A percentile compares a stretch with the other conserved stretches of the same genome.
These are phyloP conservation scores for Phytophthora sp. DNA, from an alignment of 352 stramenopile genomes.

Conservation along the genomic window DNA sequence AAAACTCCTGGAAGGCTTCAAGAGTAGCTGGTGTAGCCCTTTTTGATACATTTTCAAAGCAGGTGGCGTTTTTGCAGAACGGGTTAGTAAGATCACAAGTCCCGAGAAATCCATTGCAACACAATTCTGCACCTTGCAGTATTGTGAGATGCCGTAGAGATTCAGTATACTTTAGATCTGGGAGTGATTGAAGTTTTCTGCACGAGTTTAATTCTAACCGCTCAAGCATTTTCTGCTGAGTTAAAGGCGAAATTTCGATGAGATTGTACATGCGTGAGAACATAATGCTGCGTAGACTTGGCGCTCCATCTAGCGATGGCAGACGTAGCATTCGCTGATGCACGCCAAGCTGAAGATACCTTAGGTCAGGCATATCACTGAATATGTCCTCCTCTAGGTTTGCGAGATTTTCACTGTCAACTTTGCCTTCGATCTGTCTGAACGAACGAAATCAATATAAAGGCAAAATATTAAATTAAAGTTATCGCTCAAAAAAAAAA, in stretches of 20 bases:
- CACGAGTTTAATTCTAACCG: slow-evolving; percentile 22
- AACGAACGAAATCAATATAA: neutral
- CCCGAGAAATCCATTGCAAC: slow-evolving; percentile 45
- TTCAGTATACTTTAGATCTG: slow-evolving; percentile 17
- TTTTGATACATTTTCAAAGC: slow-evolving; percentile 8
- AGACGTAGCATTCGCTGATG: slow-evolving; percentile 25
- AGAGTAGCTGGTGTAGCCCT: slow-evolving; percentile 12
- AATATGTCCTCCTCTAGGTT: slow-evolving; percentile 35
- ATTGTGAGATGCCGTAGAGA: slow-evolving; percentile 17
- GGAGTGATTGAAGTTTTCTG: slow-evolving; percentile 1
- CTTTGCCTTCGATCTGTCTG: slow-evolving; percentile 45
- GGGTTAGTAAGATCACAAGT: slow-evolving; percentile 33
- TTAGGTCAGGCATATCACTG: slow-evolving; percentile 23
- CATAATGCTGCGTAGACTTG: slow-evolving; percentile 32
- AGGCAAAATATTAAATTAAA: neutral
- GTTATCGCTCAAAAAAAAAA: too few relatives aligned
- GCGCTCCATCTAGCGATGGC: slow-evolving; percentile 25
- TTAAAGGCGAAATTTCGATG: slow-evolving; percentile 23
- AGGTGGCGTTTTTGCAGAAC: slow-evolving; percentile 20
- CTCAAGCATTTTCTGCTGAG: slow-evolving; percentile 8
- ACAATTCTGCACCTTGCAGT: slow-evolving; percentile 27
- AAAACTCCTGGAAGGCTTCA: slow-evolving; percentile 9
- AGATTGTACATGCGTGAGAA: slow-evolving; percentile 23
- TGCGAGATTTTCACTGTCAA: slow-evolving; percentile 15
- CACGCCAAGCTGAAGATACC: slow-evolving; percentile 37